These are phyloP conservation scores for Colletotrichum lupini DNA, from an alignment of 2,329 filamentous ascomycete genomes.

Conservation along the genomic window DNA sequence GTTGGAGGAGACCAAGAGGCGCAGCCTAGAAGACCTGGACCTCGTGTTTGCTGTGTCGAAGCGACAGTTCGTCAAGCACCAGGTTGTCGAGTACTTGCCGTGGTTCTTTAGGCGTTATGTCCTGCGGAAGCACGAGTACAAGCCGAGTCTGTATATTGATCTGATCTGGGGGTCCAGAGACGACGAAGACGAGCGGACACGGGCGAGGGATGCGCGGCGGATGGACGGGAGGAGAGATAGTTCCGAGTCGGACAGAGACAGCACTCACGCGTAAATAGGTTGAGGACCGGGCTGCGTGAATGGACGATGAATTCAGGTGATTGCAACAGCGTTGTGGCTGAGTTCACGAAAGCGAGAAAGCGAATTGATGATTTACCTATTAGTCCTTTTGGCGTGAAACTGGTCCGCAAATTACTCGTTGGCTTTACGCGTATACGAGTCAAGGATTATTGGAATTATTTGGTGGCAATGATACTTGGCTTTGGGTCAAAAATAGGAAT, in stretches of 20 bases:
- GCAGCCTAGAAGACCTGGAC: conserved; percentile 53
- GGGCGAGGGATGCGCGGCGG: not conserved
- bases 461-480: not conserved
- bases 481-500: not conserved
- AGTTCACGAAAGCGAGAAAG: not conserved
- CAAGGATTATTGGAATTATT: not conserved
- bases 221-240: not conserved
- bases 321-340: not conserved
- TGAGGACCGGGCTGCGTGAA: too few species aligned
- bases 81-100: conserved; percentile 47
- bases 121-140: conserved; percentile 34
- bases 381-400: not conserved
- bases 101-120: conserved; percentile 47
- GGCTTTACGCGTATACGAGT: not conserved
- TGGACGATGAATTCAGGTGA: not conserved
- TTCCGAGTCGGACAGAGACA: conserved; percentile 11
- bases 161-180: conserved; percentile 42
- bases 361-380: not conserved
- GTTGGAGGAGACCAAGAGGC: conserved; percentile 54
- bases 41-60: conserved; percentile 52
- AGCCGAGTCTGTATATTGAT: conserved; percentile 48
- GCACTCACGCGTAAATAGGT: conserved; percentile 10
- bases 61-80: conserved; percentile 50
- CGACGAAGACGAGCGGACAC: not conserved
- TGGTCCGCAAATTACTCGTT: not conserved